A percentile compares a stretch with the other conserved stretches of the same genome.
phyloP scores from a whole-genome alignment of 1,284 basidiomycete species.

The Naganishia sp. region DNA sequence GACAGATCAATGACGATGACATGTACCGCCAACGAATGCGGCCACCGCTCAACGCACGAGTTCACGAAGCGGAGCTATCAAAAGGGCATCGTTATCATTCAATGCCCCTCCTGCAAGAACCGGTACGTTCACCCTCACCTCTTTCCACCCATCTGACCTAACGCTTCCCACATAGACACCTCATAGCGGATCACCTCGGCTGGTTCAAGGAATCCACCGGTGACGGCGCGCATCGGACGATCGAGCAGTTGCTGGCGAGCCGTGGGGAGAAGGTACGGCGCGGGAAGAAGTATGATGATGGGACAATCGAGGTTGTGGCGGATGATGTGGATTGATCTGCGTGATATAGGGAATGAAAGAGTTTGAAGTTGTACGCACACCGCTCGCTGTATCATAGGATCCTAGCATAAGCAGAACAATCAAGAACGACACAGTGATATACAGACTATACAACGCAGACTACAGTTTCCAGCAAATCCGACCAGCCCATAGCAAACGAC shows the following conservation, averaged over 20 bases:
- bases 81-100: constrained; percentile 83
- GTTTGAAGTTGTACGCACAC: no score
- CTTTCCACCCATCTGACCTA: constrained; percentile 1
- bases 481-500: not conserved
- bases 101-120: constrained; percentile 89
- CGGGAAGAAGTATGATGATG: constrained; percentile 59
- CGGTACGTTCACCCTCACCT: constrained; percentile 59
- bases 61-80: constrained; percentile 84
- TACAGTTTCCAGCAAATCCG: not conserved
- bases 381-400: no score
- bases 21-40: constrained; percentile 76
- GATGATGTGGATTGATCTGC: constrained; percentile 25
- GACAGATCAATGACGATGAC: constrained; percentile 74
- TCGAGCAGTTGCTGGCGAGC: constrained; percentile 75
- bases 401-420: not conserved
- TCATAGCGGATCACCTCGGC: constrained; percentile 87
- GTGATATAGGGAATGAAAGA: not conserved
- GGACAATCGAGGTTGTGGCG: constrained; percentile 55
- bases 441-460: constrained; percentile 6
- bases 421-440: not conserved
- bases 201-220: constrained; percentile 75
- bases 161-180: constrained; percentile 60
- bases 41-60: constrained; percentile 80
- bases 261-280: constrained; percentile 73
- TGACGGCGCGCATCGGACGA: constrained; percentile 69